Percentiles rank a stretch among this genome's conserved stretches.
Evolutionary conservation across 73 alveolate genomes (phyloP).

Genomic region (Paramecium pentaurelia): DNA sequence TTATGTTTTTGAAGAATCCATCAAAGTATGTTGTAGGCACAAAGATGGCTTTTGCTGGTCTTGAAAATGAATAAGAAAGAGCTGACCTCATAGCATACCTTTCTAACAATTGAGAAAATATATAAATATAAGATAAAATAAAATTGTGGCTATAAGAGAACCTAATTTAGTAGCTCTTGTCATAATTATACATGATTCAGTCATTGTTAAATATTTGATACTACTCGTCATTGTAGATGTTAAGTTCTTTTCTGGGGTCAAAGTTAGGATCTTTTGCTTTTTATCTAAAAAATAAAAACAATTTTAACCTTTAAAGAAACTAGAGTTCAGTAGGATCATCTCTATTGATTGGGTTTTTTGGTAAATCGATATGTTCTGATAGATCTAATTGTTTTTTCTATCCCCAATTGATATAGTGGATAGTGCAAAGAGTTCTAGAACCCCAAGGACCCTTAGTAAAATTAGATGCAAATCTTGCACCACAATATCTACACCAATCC

Average conservation of each 20-base stretch:
- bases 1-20: constrained; percentile 74
- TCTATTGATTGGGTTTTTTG: constrained; percentile 57
- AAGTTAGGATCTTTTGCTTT: constrained; percentile 43
- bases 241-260: constrained; percentile 20
- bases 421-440: constrained; percentile 60
- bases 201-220: background rate
- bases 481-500: constrained; percentile 72
- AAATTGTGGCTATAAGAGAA: background rate
- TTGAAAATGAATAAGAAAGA: constrained; percentile 77
- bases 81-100: constrained; percentile 80
- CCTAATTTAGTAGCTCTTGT: background rate
- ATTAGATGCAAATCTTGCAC: constrained; percentile 63
- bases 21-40: constrained; percentile 83
- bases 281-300: background rate
- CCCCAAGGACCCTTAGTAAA: constrained; percentile 73
- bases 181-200: background rate
- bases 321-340: constrained; percentile 65
- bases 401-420: constrained; percentile 63
- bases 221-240: constrained; percentile 22
- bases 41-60: constrained; percentile 86
- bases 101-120: constrained; percentile 50
- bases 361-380: constrained; percentile 48
- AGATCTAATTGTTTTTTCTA: constrained; percentile 59
- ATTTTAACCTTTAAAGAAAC: constrained; percentile 49
- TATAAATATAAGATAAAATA: background rate